Percentiles rank a stretch among this genome's conserved stretches.
Conservation (phyloP, 768 basidiomycete genomes). For the Leucosporidium yakuticum region DNA sequence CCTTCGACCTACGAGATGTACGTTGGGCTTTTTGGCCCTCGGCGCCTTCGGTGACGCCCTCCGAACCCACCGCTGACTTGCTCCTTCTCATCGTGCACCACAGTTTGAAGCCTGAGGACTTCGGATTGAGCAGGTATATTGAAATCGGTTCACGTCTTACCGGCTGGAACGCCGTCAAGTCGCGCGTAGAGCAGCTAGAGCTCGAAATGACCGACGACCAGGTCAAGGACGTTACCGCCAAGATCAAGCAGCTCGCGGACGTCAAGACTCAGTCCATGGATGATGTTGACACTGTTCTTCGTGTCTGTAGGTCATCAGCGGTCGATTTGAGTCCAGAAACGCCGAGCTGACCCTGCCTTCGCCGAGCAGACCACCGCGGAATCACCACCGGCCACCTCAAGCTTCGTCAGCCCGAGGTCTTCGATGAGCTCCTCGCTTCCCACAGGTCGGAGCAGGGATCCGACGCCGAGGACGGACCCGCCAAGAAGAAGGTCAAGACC, state of each 20-base stretch:
- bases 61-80: not conserved
- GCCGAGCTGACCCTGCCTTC: not conserved
- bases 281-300: conserved; percentile 92
- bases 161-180: conserved; percentile 99
- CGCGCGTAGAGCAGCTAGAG: conserved; percentile 93
- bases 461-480: conserved; percentile 27
- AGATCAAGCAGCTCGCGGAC: conserved; percentile 99
- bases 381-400: conserved; percentile 86
- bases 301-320: conserved; percentile 50
- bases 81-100: not conserved
- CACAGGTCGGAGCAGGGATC: conserved; percentile 47
- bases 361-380: conserved; percentile 28
- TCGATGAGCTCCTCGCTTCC: conserved; percentile 76
- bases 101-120: conserved; percentile 81
- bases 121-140: conserved; percentile 93
- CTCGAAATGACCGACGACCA: conserved; percentile 80
- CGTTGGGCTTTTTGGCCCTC: not conserved
- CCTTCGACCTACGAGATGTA: conserved; percentile 93
- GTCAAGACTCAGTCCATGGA: conserved; percentile 98
- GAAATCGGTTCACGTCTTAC: conserved; percentile 78
- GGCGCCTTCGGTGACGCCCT: not conserved
- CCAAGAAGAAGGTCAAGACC: conserved; percentile 34
- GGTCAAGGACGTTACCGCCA: conserved; percentile 97
- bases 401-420: conserved; percentile 85
- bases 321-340: no score